Evolutionary conservation across 805 yeast genomes (phyloP).

Genomic region (Candida rishiriensis): DNA sequence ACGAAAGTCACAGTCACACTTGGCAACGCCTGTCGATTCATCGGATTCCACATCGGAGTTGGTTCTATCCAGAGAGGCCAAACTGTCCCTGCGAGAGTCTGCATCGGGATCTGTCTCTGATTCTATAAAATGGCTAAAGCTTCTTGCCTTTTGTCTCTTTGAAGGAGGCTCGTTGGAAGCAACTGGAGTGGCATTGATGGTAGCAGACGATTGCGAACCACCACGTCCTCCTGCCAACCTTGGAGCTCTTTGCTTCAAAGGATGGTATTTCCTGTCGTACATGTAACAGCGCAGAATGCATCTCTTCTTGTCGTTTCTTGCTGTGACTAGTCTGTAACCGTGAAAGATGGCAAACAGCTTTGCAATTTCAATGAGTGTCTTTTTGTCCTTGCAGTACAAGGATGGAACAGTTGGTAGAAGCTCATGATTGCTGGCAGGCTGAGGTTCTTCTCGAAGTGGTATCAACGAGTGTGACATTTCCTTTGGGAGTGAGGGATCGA

Average conservation of each 20-base stretch:
- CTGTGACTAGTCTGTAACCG: constrained; percentile 21
- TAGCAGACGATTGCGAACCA: too few relatives aligned
- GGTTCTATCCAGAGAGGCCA: not conserved
- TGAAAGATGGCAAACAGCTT: constrained; percentile 20
- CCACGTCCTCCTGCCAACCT: constrained; percentile 1
- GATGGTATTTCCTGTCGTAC: constrained; percentile 6
- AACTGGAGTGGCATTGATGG: not conserved
- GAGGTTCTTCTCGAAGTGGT: not conserved
- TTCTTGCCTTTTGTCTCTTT: not conserved
- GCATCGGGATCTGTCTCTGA: not conserved
- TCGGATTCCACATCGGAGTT: not conserved
- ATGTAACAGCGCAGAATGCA: constrained; percentile 20
- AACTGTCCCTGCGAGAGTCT: not conserved
- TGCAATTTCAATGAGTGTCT: constrained; percentile 19
- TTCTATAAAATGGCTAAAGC: too few relatives aligned
- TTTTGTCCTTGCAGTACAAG: constrained; percentile 19
- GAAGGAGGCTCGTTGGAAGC: not conserved
- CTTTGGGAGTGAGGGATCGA: too few relatives aligned
- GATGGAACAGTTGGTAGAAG: constrained; percentile 15
- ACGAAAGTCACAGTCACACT: constrained; percentile 19
- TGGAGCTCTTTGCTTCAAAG: constrained; percentile 4
- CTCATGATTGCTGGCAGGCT: not conserved
- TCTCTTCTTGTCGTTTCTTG: constrained; percentile 23
- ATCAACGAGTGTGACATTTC: too few relatives aligned
- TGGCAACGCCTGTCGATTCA: not conserved